phyloP scores from a whole-genome alignment of 768 basidiomycete genomes.

The Paxillus ammoniavirescens region DNA sequence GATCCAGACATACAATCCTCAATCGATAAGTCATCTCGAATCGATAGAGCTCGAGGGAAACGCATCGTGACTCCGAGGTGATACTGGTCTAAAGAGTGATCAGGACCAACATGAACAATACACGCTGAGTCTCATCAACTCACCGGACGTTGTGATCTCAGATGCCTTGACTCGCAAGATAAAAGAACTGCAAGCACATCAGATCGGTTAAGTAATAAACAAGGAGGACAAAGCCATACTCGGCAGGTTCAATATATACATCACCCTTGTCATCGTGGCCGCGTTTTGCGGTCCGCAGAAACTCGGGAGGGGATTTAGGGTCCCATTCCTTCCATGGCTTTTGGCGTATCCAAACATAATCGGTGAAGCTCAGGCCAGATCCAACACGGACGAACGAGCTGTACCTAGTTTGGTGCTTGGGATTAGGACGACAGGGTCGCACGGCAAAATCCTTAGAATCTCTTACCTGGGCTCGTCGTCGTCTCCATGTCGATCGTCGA shows the following conservation, averaged over 20 bases:
- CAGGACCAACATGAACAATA: neutral
- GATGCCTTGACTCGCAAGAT: conserved; percentile 92
- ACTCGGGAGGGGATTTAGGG: conserved; percentile 68
- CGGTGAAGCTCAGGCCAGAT: conserved; percentile 79
- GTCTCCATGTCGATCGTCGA: conserved; percentile 63
- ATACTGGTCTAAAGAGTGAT: conserved; percentile 60
- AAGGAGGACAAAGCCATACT: conserved; percentile 46
- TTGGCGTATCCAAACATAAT: conserved; percentile 81
- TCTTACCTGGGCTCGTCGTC: conserved; percentile 61
- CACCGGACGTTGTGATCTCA: conserved; percentile 79
- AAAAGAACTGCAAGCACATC: conserved; percentile 66
- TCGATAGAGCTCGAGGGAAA: conserved; percentile 82
- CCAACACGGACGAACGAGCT: conserved; percentile 88
- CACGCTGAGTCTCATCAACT: conserved; percentile 5
- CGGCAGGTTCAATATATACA: conserved; percentile 83
- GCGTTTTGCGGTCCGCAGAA: conserved; percentile 59
- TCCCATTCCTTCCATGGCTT: conserved; percentile 86
- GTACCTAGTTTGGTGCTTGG: conserved; percentile 50
- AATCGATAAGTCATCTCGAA: conserved; percentile 74
- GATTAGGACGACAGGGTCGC: neutral
- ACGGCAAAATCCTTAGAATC: neutral
- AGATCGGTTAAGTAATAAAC: neutral
- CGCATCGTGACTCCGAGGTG: conserved; percentile 88
- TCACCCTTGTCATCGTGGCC: conserved; percentile 83
- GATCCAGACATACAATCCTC: conserved; percentile 73